Evolutionary conservation across 2,329 filamentous ascomycete genomes (phyloP).

Genomic region (Fusarium pseudoanthophilum): DNA sequence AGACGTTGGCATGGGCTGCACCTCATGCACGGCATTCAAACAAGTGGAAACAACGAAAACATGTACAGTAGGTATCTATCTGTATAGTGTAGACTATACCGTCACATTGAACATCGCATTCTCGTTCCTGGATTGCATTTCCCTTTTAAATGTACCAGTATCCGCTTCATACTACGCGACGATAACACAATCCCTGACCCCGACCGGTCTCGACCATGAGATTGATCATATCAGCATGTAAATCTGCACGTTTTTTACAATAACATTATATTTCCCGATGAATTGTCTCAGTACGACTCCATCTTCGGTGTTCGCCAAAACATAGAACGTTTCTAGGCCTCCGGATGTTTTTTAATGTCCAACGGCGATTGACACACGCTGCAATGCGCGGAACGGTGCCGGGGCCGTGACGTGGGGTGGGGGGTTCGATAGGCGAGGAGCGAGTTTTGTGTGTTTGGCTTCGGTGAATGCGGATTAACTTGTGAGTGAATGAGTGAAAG

Average conservation of each 20-base stretch:
- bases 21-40: slow-evolving; percentile 25
- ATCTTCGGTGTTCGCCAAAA: slow-evolving; percentile 25
- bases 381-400: slow-evolving; percentile 13
- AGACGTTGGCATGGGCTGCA: slow-evolving; percentile 15
- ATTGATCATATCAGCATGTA: slow-evolving; percentile 1
- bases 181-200: neutral
- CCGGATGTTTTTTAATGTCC: neutral
- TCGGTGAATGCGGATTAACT: slow-evolving; percentile 17
- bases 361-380: neutral
- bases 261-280: neutral
- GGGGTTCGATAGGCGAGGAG: slow-evolving; percentile 33
- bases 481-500: neutral
- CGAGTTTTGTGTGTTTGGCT: slow-evolving; percentile 6
- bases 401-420: neutral
- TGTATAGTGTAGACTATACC: neutral
- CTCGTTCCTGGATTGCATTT: neutral
- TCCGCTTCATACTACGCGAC: neutral
- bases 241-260: neutral
- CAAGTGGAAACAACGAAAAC: slow-evolving; percentile 1
- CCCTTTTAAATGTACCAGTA: neutral
- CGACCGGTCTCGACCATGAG: slow-evolving; percentile 3
- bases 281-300: neutral
- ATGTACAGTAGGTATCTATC: too few relatives aligned
- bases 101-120: slow-evolving; percentile 5
- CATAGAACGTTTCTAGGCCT: slow-evolving; percentile 15